Percentiles rank a stretch among this genome's conserved stretches.
Conservation (phyloP, 1,139 yeast genomes). For the Geotrichum candidum region DNA sequence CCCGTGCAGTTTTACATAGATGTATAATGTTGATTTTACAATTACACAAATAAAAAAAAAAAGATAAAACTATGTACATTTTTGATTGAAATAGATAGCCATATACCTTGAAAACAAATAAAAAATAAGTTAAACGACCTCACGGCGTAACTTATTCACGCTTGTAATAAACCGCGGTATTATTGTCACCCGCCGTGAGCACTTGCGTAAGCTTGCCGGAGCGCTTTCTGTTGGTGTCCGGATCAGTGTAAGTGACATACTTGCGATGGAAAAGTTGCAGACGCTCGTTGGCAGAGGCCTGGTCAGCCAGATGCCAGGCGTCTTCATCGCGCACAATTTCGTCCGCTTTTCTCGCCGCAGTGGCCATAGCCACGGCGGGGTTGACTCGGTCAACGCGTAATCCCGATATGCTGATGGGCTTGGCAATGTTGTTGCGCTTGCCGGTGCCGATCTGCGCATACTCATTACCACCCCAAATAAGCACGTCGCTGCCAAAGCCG, state of each 20-base stretch:
- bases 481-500: constrained; percentile 43
- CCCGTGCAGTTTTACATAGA: neutral
- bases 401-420: constrained; percentile 45
- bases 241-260: constrained; percentile 24
- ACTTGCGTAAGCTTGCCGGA: constrained; percentile 45
- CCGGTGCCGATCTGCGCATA: constrained; percentile 84
- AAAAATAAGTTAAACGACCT: neutral
- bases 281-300: constrained; percentile 40
- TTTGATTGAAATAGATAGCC: neutral
- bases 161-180: constrained; percentile 54
- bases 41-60: neutral
- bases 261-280: constrained; percentile 41
- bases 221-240: constrained; percentile 24
- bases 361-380: constrained; percentile 9
- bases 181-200: constrained; percentile 55
- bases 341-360: constrained; percentile 17
- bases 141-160: constrained; percentile 2
- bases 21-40: neutral
- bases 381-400: constrained; percentile 16
- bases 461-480: constrained; percentile 80
- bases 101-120: neutral
- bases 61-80: neutral
- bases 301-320: constrained; percentile 3
- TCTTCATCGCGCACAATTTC: constrained; percentile 26
- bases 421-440: constrained; percentile 51